Conservation (phyloP, 345 rosid species). For the Capsella bursapastoris region DNA sequence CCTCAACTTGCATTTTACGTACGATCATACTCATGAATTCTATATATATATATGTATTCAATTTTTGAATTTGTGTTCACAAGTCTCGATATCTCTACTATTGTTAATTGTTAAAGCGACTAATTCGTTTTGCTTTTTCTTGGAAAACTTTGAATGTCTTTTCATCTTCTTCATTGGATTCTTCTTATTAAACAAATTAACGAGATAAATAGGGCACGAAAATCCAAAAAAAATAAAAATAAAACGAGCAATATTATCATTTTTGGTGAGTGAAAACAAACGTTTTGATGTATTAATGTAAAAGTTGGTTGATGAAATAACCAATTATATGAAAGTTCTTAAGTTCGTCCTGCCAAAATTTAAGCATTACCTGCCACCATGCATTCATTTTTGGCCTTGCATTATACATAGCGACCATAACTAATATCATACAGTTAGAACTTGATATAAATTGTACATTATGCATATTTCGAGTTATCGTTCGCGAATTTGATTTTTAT, state of each 20-base stretch:
- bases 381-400: conserved; percentile 14
- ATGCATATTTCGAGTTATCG: not conserved
- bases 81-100: conserved; percentile 34
- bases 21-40: conserved; percentile 16
- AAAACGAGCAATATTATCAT: conserved; percentile 2
- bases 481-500: not conserved
- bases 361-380: not conserved
- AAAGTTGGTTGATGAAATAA: conserved; percentile 24
- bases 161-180: conserved; percentile 38
- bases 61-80: conserved; percentile 33
- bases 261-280: conserved; percentile 22
- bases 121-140: conserved; percentile 27
- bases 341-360: conserved; percentile 6
- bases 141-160: conserved; percentile 20
- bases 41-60: conserved; percentile 7
- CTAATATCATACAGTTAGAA: no score
- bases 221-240: conserved; percentile 10
- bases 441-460: not conserved
- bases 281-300: conserved; percentile 12
- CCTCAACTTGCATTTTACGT: conserved; percentile 51
- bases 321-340: not conserved
- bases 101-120: conserved; percentile 26
- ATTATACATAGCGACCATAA: not conserved
- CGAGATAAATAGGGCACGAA: conserved; percentile 2
- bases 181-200: conserved; percentile 12